A percentile compares a stretch with the other conserved stretches of the same genome.
Conservation (phyloP, 257 asterid species). For the Rubia yunnanensis region DNA sequence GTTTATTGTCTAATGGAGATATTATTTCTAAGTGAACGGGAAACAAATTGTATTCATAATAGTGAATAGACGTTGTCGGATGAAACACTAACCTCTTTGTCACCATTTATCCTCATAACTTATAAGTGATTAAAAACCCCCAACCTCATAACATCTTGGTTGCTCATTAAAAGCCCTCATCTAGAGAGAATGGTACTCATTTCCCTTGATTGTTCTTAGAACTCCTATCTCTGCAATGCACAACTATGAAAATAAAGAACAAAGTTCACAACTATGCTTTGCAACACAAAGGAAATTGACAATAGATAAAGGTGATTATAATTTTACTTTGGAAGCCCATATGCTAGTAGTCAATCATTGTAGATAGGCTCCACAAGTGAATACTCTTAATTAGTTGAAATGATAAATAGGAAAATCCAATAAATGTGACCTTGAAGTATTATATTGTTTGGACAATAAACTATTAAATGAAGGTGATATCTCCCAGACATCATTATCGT, state of each 20-base stretch:
- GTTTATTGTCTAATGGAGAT: too few species aligned
- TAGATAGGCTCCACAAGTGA: constrained; percentile 8
- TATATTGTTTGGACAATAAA: neutral
- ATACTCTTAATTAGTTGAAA: neutral
- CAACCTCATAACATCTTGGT: too few species aligned
- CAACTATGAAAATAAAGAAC: neutral
- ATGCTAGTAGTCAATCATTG: neutral
- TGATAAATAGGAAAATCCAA: neutral
- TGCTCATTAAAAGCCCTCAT: too few species aligned
- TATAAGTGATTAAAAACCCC: too few species aligned
- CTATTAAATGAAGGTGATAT: neutral
- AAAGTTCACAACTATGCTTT: neutral
- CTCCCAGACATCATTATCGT: neutral
- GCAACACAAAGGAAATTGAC: neutral
- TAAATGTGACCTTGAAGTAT: neutral
- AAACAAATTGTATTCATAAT: too few species aligned
- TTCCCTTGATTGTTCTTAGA: too few species aligned
- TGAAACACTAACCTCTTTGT: too few species aligned
- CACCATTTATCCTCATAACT: too few species aligned
- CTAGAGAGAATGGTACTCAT: too few species aligned
- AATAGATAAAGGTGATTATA: neutral
- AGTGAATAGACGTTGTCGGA: too few species aligned
- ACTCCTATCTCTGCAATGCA: neutral
- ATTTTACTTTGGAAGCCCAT: constrained; percentile 6
- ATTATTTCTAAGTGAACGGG: too few species aligned